Evolutionary conservation across 1,139 yeast species (phyloP), one percentile per base, ranked within the genome.

Genomic region (Kurtzmaniella quercitrusa): DNA sequence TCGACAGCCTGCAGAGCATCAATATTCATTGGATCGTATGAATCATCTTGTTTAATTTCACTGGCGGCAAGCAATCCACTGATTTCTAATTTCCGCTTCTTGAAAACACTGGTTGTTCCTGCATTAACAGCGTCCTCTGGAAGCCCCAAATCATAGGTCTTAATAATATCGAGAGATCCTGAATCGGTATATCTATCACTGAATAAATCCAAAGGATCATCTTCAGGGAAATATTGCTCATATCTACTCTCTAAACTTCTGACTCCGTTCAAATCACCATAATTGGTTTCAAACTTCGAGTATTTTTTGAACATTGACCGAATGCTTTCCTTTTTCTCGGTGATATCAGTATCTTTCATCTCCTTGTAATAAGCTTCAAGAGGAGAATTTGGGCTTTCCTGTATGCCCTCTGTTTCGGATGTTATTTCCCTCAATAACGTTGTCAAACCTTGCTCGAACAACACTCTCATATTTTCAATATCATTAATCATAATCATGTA

Each of bases 381-480:
- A 45, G 65, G 54, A 1, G 55, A 51, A 35, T 50, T 52, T 20
- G 49, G 57, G 38, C 45, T 53, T 52, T 36, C 45, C 51, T 63
- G 45, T 32, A 55, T 48, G 20, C 51, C 49, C 38, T 56, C 54
- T 9, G 43, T 47, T 32, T 59, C 57, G 21, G 51, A 49, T 4
- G 65, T 57, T 18, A 70, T 63, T 39, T 66, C 75, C 43, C 67
- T 68, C 15, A 68, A 56, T 33, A 71, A 55, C 46, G 61, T 65
- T 5, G 74, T 63, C 42, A 68, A 66, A 1, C 75, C 66, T 14
- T 65, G 59, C 61, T 93, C 98, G 58, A 93, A 84, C 37, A 88
- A 71, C 11, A 89, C 88, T 51, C 93, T 81, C 15, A 91, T 87
- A 54, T 84, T 87, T 28, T 88, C 84, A 45, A 83, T 84, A 59